phyloP scores from a whole-genome alignment of 495 filamentous ascomycete genomes.

The Astrothelium subdiscretum region DNA sequence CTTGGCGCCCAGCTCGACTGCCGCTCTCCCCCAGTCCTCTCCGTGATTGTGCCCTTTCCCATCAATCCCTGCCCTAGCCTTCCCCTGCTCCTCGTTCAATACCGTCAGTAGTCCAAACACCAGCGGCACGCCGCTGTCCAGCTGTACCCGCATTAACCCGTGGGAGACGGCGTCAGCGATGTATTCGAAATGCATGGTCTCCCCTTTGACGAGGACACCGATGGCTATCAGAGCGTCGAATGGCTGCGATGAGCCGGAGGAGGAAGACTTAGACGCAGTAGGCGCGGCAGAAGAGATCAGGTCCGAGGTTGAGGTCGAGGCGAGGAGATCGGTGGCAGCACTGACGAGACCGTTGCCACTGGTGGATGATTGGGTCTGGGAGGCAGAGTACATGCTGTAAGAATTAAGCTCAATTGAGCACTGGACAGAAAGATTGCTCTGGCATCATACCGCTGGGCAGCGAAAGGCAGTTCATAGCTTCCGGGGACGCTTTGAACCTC shows the following conservation, averaged over 20 bases:
- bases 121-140: slow-evolving; percentile 78
- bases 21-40: slow-evolving; percentile 39
- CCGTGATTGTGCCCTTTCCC: slow-evolving; percentile 32
- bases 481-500: slow-evolving; percentile 81
- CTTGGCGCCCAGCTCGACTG: slow-evolving; percentile 65
- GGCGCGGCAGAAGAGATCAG: slow-evolving; percentile 28
- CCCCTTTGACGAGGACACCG: slow-evolving; percentile 92
- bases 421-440: slow-evolving; percentile 1
- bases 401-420: slow-evolving; percentile 6
- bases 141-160: slow-evolving; percentile 85
- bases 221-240: slow-evolving; percentile 94
- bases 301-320: slow-evolving; percentile 52
- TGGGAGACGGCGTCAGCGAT: slow-evolving; percentile 84
- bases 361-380: slow-evolving; percentile 63
- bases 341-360: slow-evolving; percentile 45
- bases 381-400: slow-evolving; percentile 67
- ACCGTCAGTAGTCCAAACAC: slow-evolving; percentile 90
- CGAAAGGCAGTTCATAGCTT: slow-evolving; percentile 84
- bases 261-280: slow-evolving; percentile 14
- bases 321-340: slow-evolving; percentile 65
- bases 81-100: slow-evolving; percentile 75
- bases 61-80: slow-evolving; percentile 67
- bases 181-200: slow-evolving; percentile 98
- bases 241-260: slow-evolving; percentile 38
- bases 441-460: slow-evolving; percentile 58